Evolutionary conservation across 495 filamentous ascomycete genomes (phyloP).

Genomic region (Lophiostoma macrostomum): DNA sequence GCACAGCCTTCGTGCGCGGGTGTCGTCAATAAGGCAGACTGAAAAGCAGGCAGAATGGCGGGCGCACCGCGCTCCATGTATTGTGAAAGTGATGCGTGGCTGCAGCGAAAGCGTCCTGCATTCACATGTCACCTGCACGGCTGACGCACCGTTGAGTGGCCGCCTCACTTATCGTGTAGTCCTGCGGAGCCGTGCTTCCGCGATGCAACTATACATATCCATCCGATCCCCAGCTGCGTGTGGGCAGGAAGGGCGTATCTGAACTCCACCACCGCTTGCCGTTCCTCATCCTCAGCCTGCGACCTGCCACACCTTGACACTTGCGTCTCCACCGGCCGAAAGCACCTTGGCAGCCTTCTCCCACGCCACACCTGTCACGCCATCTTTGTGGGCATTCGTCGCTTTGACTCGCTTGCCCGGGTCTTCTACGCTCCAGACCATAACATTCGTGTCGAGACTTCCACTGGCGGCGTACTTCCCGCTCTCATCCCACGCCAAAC

Average conservation of each 20-base stretch:
- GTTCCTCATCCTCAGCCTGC: not conserved
- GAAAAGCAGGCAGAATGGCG: constrained; percentile 1
- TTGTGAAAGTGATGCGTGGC: not conserved
- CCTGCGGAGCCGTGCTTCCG: too few species aligned
- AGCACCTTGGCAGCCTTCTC: constrained; percentile 66
- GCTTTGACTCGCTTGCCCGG: constrained; percentile 78
- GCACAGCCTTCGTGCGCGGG: too few species aligned
- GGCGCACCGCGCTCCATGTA: not conserved
- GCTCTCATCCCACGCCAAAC: constrained; percentile 74
- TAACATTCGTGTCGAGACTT: constrained; percentile 82
- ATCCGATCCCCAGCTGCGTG: not conserved
- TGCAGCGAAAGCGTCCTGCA: not conserved
- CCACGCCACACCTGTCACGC: constrained; percentile 87
- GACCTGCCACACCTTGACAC: constrained; percentile 86
- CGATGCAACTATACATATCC: too few species aligned
- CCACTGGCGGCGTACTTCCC: constrained; percentile 80
- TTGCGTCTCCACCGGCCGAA: constrained; percentile 80
- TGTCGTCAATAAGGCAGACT: too few species aligned
- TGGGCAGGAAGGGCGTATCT: not conserved
- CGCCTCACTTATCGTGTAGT: not conserved
- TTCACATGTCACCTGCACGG: not conserved
- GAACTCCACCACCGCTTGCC: not conserved
- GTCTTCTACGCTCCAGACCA: constrained; percentile 83
- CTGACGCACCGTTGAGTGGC: not conserved
- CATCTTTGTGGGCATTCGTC: constrained; percentile 88